Evolutionary conservation across 495 filamentous ascomycete species (phyloP).

Genomic region (Pseudomonodictys pantanalensis): DNA sequence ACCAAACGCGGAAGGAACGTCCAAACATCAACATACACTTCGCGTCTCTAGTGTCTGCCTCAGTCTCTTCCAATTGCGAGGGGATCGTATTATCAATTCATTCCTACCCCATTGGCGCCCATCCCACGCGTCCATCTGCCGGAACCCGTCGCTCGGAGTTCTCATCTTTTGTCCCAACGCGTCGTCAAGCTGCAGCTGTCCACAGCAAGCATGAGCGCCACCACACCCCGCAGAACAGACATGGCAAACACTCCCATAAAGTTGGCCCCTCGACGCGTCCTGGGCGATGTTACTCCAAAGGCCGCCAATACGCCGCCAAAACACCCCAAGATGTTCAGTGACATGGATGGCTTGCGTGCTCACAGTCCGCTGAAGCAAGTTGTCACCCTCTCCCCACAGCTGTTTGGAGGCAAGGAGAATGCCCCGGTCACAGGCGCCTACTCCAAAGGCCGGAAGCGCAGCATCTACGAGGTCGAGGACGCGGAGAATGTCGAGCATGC

Average conservation of each 20-base stretch:
- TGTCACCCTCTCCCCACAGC: slow-evolving; percentile 22
- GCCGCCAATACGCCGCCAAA: slow-evolving; percentile 24
- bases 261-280: slow-evolving; percentile 25
- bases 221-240: slow-evolving; percentile 10
- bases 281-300: slow-evolving; percentile 33
- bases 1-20: neutral
- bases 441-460: slow-evolving; percentile 22
- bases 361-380: slow-evolving; percentile 34
- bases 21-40: slow-evolving; percentile 4
- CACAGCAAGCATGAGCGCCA: slow-evolving; percentile 15
- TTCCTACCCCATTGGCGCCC: neutral
- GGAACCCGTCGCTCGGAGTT: neutral
- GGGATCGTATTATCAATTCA: neutral
- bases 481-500: slow-evolving; percentile 16
- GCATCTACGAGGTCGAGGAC: slow-evolving; percentile 29
- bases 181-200: neutral
- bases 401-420: slow-evolving; percentile 21
- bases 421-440: neutral
- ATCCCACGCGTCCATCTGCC: neutral
- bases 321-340: slow-evolving; percentile 5
- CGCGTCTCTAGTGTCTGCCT: neutral
- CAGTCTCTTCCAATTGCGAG: neutral
- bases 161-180: slow-evolving; percentile 21
- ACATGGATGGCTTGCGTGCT: slow-evolving; percentile 4
- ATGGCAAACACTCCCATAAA: slow-evolving; percentile 12